Base-by-base conservation (phyloP, 257 asterid species). In the Solanum sejunctum region DNA sequence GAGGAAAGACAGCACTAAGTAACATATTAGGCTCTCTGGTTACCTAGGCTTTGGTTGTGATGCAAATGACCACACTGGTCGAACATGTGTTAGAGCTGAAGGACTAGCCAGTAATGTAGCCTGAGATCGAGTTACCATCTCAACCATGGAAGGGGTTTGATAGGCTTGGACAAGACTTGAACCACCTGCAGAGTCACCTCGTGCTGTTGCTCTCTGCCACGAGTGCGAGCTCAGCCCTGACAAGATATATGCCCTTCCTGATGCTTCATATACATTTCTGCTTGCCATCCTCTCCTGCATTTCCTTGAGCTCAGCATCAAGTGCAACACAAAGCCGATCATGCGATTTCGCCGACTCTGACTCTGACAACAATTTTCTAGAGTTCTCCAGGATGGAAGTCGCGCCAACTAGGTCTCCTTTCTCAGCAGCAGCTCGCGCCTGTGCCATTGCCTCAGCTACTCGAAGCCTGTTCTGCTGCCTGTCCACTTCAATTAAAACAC, bases 171-270 rank as follows among this genome's bases (percentile, higher is more conserved):
- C 86, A 6, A 94, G 94, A 88, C 96, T 95, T 13, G 99, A 93
- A 8, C 95, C 89, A 13, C 93, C 97, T 1, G 88, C 90, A 8
- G 99, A 97, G 88, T 95, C 98, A 8, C 99, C 99, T 55, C 99
- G 92, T 1, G 99, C 95, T 28, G 99, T 97, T 23, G 99, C 99
- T 86, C 99, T 90, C 89, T 97, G 99, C 99, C 99, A 97, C 0
- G 99, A 97, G 88, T 97, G 99, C 36, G 98, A 95, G 89, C 99
- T 97, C 80, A 97, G 87, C 12, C 99, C 99, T 1, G 98, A 97
- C 56, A 95, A 88, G 66, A 97, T 92, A 45, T 95, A 97, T 3
- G 99, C 99, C 66, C 99, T 85, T 41, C 99, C 99, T 0, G 99
- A 95, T 52, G 97, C 96, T 87, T 97, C 98, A 16, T 97, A 97